These are phyloP conservation scores for Angophora floribunda DNA, from an alignment of 345 rosid species.

Conservation along the genomic window DNA sequence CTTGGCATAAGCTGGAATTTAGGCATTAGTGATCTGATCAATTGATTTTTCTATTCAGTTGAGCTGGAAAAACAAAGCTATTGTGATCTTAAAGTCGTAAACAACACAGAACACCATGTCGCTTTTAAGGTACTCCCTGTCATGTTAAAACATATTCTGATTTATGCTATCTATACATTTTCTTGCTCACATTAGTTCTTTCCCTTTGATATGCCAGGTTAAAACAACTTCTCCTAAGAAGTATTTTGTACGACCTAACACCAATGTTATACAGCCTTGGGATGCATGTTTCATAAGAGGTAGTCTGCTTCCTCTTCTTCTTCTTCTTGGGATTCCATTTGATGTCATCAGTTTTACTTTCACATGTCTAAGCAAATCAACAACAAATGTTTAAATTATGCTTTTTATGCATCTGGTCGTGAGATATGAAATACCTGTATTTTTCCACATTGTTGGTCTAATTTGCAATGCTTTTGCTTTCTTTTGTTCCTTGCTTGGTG, in stretches of 20 bases:
- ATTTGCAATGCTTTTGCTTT: neutral
- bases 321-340: neutral
- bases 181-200: neutral
- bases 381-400: neutral
- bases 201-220: slow-evolving; percentile 11
- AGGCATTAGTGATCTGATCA: slow-evolving; percentile 1
- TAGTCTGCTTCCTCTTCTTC: neutral
- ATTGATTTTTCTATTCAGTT: slow-evolving; percentile 25
- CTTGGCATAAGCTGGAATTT: neutral
- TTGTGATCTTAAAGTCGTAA: slow-evolving; percentile 50
- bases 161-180: neutral
- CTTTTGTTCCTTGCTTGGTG: neutral
- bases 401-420: neutral
- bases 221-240: slow-evolving; percentile 51
- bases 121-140: slow-evolving; percentile 43
- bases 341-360: neutral
- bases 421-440: neutral
- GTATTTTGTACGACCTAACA: slow-evolving; percentile 48
- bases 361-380: neutral
- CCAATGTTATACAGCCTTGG: slow-evolving; percentile 43
- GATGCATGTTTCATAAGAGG: slow-evolving; percentile 37
- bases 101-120: slow-evolving; percentile 51
- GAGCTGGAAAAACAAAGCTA: slow-evolving; percentile 42
- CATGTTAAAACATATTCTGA: neutral
- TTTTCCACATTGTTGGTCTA: neutral